Percentiles rank a stretch among this genome's conserved stretches.
These are phyloP conservation scores for Pichia sp. DNA, from an alignment of 1,139 yeast species.

Conservation along the genomic window DNA sequence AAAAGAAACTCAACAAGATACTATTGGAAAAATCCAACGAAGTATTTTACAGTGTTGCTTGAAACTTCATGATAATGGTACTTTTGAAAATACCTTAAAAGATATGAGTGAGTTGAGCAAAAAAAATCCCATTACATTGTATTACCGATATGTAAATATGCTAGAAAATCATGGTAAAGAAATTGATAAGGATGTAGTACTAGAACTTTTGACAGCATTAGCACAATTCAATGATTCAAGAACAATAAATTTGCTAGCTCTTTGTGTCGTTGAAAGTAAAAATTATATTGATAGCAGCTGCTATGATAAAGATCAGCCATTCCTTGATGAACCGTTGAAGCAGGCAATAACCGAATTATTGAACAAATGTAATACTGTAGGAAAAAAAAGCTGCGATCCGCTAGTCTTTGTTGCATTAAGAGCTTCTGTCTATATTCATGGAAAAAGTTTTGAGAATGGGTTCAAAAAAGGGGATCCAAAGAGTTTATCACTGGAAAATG, in stretches of 20 bases:
- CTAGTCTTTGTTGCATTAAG: conserved; percentile 26
- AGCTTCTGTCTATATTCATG: conserved; percentile 26
- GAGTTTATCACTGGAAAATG: not conserved
- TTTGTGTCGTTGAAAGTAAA: conserved; percentile 26
- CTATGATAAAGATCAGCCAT: not conserved
- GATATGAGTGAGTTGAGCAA: conserved; percentile 22
- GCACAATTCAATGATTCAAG: conserved; percentile 11
- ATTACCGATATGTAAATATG: conserved; percentile 27
- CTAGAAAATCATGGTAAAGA: conserved; percentile 18
- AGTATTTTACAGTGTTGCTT: conserved; percentile 30
- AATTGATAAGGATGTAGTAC: conserved; percentile 16
- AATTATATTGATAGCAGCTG: not conserved
- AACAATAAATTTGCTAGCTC: conserved; percentile 21
- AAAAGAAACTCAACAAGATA: conserved; percentile 20
- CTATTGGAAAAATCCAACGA: conserved; percentile 31
- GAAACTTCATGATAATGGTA: conserved; percentile 18
- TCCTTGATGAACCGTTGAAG: conserved; percentile 16
- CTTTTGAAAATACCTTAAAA: conserved; percentile 19
- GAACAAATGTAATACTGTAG: conserved; percentile 14
- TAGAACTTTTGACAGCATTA: conserved; percentile 15
- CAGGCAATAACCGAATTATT: conserved; percentile 23
- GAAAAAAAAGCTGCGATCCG: conserved; percentile 11
- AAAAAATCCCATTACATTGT: conserved; percentile 27
- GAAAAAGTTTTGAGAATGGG: conserved; percentile 18
- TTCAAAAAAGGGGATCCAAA: not conserved